A percentile compares a stretch with the other conserved stretches of the same genome.
Evolutionary conservation across 495 filamentous ascomycete genomes (phyloP).

Genomic region (Trichoderma reesei): DNA sequence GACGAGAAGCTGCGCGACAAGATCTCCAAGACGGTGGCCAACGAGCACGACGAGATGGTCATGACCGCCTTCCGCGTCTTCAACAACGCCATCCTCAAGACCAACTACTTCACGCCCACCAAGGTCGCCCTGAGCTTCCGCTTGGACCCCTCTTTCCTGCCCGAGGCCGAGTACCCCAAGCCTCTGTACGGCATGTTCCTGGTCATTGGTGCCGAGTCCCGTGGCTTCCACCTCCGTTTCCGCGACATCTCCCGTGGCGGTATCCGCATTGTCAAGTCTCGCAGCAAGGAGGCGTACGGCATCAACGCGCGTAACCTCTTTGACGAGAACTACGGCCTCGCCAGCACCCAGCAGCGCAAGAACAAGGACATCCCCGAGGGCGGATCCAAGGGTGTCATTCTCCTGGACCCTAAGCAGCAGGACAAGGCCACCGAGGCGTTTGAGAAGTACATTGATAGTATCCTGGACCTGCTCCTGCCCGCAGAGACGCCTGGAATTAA

Average conservation of each 20-base stretch:
- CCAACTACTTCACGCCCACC: constrained; percentile 98
- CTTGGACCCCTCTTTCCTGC: constrained; percentile 79
- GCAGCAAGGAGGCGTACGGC: constrained; percentile 86
- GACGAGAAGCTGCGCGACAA: constrained; percentile 67
- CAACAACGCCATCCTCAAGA: constrained; percentile 85
- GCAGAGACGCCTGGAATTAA: constrained; percentile 93
- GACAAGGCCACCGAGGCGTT: constrained; percentile 86
- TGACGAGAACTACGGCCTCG: constrained; percentile 96
- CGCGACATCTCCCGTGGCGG: constrained; percentile 93
- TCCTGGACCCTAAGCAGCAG: constrained; percentile 87
- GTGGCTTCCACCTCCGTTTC: constrained; percentile 96
- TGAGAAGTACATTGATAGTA: constrained; percentile 98
- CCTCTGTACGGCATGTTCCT: constrained; percentile 97
- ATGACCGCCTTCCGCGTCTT: constrained; percentile 96
- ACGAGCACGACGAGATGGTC: constrained; percentile 97
- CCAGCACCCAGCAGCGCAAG: constrained; percentile 98
- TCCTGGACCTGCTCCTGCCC: constrained; percentile 85
- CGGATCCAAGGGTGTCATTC: constrained; percentile 94
- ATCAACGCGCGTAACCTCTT: constrained; percentile 95
- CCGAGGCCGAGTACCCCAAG: constrained; percentile 84
- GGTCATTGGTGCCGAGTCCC: constrained; percentile 91
- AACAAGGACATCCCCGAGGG: constrained; percentile 99
- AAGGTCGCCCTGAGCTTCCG: constrained; percentile 98
- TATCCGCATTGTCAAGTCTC: constrained; percentile 96
- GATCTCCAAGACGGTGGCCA: constrained; percentile 71